Base-by-base conservation (phyloP, 2,329 filamentous ascomycete species). In the Fusarium fujikuroi region DNA sequence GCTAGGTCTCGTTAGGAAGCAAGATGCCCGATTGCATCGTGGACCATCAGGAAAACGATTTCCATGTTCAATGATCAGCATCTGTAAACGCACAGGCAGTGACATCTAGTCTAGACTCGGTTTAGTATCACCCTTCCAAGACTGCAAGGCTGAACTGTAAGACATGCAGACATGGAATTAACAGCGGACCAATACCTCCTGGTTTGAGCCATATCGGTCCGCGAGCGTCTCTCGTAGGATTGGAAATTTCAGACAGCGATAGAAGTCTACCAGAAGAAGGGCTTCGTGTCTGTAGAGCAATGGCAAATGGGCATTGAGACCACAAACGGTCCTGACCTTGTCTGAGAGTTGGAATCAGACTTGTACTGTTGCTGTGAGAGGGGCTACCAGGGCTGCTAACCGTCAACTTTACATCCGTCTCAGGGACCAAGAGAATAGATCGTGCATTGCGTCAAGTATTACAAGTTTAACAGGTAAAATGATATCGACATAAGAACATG, bases 251-350 rank as follows among this genome's bases (percentile, higher is more conserved):
- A 63, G 63, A 61, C 61, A 50, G 63, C 67, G 62, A 69, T 69
- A 75, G 69, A 62, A 76, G 43, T 42, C 59, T 62, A 19, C 40
- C 58, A 66, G 50, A 59, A 64, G 40, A 60, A 66, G 34, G 34
- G 39, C 28, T 62, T 56, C 36, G 54, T 47, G 42, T 65, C 43
- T 65, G 25, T 32, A 58, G 53, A 43, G 66, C 34, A 49, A 74
- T 58, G 72, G 56, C 19, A 69, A 69, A 63, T 50, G 63, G 57
- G 60, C 39, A 49, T 43, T 46, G 59, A 63, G 28, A 54, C 52
- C 39, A 56, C 52, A 67, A 60, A 53, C 57, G 57, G 71, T 75
- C 42, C 42, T 40, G 57, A 15, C 49, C 40, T 21, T n/a, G 54
- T 36, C 40, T 58, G 40, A n/a, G 42, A 69, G 49, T 36, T 25